Conservation (phyloP, 768 basidiomycete genomes). For the Hygrophorus pudorinus region DNA sequence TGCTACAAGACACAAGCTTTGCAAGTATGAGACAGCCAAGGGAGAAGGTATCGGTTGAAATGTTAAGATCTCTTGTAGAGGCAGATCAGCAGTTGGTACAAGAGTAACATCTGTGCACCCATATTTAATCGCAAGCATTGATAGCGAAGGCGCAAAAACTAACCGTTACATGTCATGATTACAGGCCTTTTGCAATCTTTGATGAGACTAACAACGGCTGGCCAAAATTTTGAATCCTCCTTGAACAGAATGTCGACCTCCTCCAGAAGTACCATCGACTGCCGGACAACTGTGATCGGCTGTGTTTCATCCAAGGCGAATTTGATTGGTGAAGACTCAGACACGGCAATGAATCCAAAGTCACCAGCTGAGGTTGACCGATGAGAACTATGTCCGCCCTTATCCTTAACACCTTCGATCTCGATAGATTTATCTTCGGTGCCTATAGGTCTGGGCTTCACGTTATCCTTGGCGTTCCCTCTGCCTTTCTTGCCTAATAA, state of each 20-base stretch:
- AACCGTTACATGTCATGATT: slow-evolving; percentile 93
- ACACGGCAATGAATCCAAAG: slow-evolving; percentile 16
- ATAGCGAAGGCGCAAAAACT: slow-evolving; percentile 16
- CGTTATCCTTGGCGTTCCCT: neutral
- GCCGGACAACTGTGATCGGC: slow-evolving; percentile 34
- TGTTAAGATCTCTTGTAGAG: slow-evolving; percentile 59
- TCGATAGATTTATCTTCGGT: neutral
- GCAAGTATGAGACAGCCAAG: slow-evolving; percentile 59
- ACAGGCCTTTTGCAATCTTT: slow-evolving; percentile 80
- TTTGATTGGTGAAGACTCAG: neutral
- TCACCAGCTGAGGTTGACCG: slow-evolving; percentile 8
- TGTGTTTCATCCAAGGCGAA: neutral
- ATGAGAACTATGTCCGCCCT: slow-evolving; percentile 7
- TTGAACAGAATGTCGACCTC: slow-evolving; percentile 92
- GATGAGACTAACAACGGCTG: slow-evolving; percentile 71
- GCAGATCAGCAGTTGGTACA: slow-evolving; percentile 65
- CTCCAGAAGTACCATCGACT: slow-evolving; percentile 87
- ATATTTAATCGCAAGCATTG: slow-evolving; percentile 2
- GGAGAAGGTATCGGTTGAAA: slow-evolving; percentile 51
- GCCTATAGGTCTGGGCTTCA: neutral
- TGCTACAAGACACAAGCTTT: slow-evolving; percentile 49
- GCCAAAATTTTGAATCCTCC: slow-evolving; percentile 83
- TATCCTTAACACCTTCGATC: neutral
- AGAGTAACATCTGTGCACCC: slow-evolving; percentile 49
- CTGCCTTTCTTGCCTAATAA: neutral